These are phyloP conservation scores for Xeromyces bisporus DNA, from an alignment of 495 filamentous ascomycete species.

Conservation along the genomic window DNA sequence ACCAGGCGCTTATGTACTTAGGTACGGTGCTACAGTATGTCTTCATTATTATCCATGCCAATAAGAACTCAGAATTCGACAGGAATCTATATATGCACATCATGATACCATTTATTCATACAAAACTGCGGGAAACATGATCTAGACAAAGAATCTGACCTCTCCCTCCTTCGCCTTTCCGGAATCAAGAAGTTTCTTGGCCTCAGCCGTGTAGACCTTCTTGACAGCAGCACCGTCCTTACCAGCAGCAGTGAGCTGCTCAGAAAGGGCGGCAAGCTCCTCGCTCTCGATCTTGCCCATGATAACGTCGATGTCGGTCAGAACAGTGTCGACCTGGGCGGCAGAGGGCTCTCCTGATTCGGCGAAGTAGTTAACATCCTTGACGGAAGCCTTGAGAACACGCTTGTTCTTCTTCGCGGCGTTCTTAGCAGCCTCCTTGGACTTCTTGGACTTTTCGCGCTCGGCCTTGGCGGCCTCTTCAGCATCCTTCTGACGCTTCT, in stretches of 20 bases:
- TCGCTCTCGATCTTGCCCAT: conserved; percentile 79
- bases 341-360: conserved; percentile 47
- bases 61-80: too few relatives aligned
- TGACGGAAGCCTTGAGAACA: conserved; percentile 76
- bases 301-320: conserved; percentile 79
- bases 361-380: conserved; percentile 83
- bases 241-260: conserved; percentile 45
- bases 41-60: too few relatives aligned
- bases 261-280: conserved; percentile 64
- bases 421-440: conserved; percentile 93
- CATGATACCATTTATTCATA: too few relatives aligned
- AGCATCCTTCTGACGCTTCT: conserved; percentile 57
- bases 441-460: conserved; percentile 78
- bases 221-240: conserved; percentile 44
- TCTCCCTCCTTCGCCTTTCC: conserved; percentile 78
- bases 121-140: conserved; percentile 1
- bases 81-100: not conserved
- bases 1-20: too few relatives aligned
- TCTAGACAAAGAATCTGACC: conserved; percentile 34
- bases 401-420: conserved; percentile 99
- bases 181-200: conserved; percentile 51
- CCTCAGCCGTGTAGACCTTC: conserved; percentile 51
- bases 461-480: conserved; percentile 74
- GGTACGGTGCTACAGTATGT: too few relatives aligned
- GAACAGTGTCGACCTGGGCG: conserved; percentile 58